Evolutionary conservation across 2,329 filamentous ascomycete species (phyloP), one percentile per base, ranked within the genome.

Genomic region (Cladosporium sp.): DNA sequence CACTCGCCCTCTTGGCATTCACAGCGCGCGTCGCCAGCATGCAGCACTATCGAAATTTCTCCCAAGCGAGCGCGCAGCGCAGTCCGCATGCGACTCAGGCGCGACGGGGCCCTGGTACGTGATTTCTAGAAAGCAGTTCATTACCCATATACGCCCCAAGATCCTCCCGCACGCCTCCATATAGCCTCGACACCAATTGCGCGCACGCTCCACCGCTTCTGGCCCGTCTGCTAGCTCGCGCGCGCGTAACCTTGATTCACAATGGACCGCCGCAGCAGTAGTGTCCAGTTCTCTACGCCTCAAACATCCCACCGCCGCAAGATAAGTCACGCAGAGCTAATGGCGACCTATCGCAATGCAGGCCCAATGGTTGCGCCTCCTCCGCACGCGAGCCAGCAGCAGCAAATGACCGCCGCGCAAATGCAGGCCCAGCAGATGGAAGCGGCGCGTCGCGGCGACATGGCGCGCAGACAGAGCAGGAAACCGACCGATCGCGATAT

Each of bases 401-500:
- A 77, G 22, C 79, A 75, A 52, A 77, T 70, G 65, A 66, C 64
- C 65, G 67, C 68, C 59, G 72, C 76, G 67, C 77, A 79, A 63
- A 70, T 78, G 56, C 76, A 79, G 58, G 74, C 74, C 59, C 76
- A 79, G 63, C 73, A 76, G 60, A 73, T 75, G 59, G 76, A 75
- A 61, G 74, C 75, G 50, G 65, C 73, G 58, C 69, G 70, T 38
- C 66, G 69, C 39, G 75, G 80, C 64, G 84, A 84, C 45, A 82
- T 80, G 65, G 80, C 85, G 63, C 91, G 92, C 74, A 86, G 92
- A 61, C 86, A 90, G 66, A 91, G 90, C 70, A 86, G 87, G 71
- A 95, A 93, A 75, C 94, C 94, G 1, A 97, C 92, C 60, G 94
- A 99, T 75, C 96, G 91, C 81, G 94, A 91, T 68, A 86, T 99